These are phyloP conservation scores for Hypoxylon sp. DNA, from an alignment of 2,329 filamentous ascomycete genomes.

Conservation along the genomic window DNA sequence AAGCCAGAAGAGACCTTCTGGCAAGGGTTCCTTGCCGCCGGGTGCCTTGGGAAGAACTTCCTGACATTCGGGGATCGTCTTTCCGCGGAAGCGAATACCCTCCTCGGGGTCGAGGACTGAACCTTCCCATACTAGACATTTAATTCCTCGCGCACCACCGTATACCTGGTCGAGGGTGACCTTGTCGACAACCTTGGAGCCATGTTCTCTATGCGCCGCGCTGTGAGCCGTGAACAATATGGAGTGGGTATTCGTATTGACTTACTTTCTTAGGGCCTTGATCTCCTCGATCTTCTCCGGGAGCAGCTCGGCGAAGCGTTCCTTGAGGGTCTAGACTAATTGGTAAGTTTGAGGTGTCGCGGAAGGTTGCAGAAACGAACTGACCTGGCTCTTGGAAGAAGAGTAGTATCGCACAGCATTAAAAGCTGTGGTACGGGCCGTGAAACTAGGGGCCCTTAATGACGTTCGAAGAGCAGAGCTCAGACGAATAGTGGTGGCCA, in stretches of 20 bases:
- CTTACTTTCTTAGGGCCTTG: slow-evolving; percentile 97
- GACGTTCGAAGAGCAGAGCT: slow-evolving; percentile 86
- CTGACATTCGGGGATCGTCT: slow-evolving; percentile 99
- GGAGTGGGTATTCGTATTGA: slow-evolving; percentile 47
- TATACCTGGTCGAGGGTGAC: slow-evolving; percentile 99
- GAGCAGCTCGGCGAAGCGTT: slow-evolving; percentile 95
- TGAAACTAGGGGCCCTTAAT: slow-evolving; percentile 76
- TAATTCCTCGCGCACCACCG: slow-evolving; percentile 98
- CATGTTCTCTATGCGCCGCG: slow-evolving; percentile 78
- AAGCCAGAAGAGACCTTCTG: slow-evolving; percentile 99
- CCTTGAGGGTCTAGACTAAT: slow-evolving; percentile 85
- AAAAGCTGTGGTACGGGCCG: slow-evolving; percentile 79
- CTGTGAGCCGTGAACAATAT: slow-evolving; percentile 48
- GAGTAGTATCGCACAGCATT: slow-evolving; percentile 90
- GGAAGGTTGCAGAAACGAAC: slow-evolving; percentile 49
- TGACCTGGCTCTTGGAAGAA: slow-evolving; percentile 87
- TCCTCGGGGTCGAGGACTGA: slow-evolving; percentile 98
- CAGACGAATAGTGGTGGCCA: slow-evolving; percentile 88
- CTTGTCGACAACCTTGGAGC: slow-evolving; percentile 95
- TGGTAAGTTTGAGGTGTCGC: slow-evolving; percentile 46
- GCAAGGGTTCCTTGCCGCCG: slow-evolving; percentile 95
- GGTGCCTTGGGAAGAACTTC: slow-evolving; percentile 96
- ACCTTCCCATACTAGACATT: slow-evolving; percentile 98
- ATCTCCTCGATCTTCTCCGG: slow-evolving; percentile 99
- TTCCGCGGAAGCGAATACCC: slow-evolving; percentile 99